These are phyloP conservation scores for Yamadazyma sp. DNA, from an alignment of 805 yeast genomes.

Conservation along the genomic window DNA sequence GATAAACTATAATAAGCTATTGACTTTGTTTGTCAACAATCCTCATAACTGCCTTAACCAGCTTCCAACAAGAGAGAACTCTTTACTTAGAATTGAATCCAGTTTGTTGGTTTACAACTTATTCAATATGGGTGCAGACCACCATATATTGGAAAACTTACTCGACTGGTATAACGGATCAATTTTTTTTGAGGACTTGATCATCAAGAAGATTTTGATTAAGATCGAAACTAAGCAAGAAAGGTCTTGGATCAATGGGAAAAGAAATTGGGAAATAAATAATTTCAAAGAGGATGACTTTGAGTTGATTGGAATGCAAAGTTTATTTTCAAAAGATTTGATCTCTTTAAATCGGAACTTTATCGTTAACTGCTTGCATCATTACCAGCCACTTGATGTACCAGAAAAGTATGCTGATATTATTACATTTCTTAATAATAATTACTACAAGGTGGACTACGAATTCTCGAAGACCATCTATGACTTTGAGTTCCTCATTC, in stretches of 20 bases:
- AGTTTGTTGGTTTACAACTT: constrained; percentile 49
- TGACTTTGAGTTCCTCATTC: constrained; percentile 70
- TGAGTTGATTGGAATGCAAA: constrained; percentile 48
- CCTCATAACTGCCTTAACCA: constrained; percentile 36
- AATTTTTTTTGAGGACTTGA: constrained; percentile 54
- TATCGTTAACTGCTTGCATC: constrained; percentile 35
- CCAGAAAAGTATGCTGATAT: constrained; percentile 11
- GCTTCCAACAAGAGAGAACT: constrained; percentile 21
- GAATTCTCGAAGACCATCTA: constrained; percentile 40
- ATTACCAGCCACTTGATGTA: constrained; percentile 6
- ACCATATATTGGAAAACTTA: constrained; percentile 48
- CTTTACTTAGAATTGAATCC: constrained; percentile 38
- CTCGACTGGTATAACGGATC: constrained; percentile 61
- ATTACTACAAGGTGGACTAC: constrained; percentile 18
- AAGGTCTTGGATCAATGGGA: constrained; percentile 64
- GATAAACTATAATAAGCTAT: constrained; percentile 38
- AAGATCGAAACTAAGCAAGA: constrained; percentile 54
- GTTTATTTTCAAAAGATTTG: constrained; percentile 43
- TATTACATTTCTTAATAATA: constrained; percentile 15
- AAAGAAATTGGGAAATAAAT: constrained; percentile 64
- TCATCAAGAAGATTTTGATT: constrained; percentile 57
- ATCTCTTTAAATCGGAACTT: constrained; percentile 51
- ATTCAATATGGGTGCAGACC: constrained; percentile 48
- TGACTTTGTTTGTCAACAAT: constrained; percentile 47
- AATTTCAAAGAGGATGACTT: constrained; percentile 43